phyloP scores from a whole-genome alignment of 345 rosid genomes.

The Eucalyptus pumila region DNA sequence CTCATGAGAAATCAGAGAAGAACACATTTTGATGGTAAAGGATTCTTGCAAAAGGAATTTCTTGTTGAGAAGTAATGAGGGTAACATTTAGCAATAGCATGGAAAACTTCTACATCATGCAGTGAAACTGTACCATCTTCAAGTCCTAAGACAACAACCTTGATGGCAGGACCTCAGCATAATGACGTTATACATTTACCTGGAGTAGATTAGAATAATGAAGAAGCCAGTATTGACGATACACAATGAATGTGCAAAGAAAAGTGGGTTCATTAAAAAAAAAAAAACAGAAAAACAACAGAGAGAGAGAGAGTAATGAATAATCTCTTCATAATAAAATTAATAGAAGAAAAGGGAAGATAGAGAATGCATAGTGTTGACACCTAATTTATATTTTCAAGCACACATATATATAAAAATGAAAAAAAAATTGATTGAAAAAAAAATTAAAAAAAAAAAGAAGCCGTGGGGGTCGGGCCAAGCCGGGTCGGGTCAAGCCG shows the following conservation, averaged over 20 bases:
- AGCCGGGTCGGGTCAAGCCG: too few species aligned
- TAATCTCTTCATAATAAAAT: too few species aligned
- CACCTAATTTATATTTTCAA: too few species aligned
- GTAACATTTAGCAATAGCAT: background rate
- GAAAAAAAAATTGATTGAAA: too few species aligned
- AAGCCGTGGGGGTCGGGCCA: too few species aligned
- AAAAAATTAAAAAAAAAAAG: too few species aligned
- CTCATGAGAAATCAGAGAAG: background rate
- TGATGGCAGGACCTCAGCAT: background rate
- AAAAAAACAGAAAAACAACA: too few species aligned
- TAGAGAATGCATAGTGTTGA: background rate
- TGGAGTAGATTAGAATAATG: background rate
- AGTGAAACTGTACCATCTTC: background rate
- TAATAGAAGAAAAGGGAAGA: background rate
- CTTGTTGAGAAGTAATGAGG: background rate
- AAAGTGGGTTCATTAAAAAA: too few species aligned
- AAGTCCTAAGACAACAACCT: background rate
- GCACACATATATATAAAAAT: too few species aligned
- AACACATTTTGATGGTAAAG: background rate
- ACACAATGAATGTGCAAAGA: background rate
- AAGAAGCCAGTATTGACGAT: background rate
- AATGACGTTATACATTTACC: background rate
- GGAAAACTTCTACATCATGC: background rate
- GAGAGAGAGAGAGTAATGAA: too few species aligned
- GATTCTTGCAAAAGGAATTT: background rate